Percentiles rank a stretch among this genome's conserved stretches.
Evolutionary conservation across 2,329 filamentous ascomycete species (phyloP).

Genomic region (Dryadomyces sulphureus): DNA sequence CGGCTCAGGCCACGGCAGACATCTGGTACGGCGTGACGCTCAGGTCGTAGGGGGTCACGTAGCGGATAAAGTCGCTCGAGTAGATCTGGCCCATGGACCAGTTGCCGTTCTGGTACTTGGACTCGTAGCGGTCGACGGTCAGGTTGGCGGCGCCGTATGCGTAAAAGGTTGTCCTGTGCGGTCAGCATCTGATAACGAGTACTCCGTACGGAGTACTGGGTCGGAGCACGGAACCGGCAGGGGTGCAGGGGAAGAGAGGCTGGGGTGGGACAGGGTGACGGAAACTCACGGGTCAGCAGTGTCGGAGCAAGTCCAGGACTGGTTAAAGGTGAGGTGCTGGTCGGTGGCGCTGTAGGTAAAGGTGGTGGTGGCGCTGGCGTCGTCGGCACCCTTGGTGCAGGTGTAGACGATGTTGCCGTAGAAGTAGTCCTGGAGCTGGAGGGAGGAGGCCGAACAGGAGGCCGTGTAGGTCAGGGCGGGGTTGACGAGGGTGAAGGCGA

Average conservation of each 20-base stretch:
- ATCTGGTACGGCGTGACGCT: conserved; percentile 19
- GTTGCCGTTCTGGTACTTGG: conserved; percentile 21
- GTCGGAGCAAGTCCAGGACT: conserved; percentile 32
- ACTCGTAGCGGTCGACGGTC: conserved; percentile 20
- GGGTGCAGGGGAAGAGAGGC: conserved; percentile 7
- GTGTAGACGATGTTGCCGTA: conserved; percentile 29
- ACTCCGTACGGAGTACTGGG: background rate
- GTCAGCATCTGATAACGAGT: too few relatives aligned
- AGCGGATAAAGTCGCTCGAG: conserved; percentile 19
- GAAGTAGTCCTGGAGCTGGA: conserved; percentile 32
- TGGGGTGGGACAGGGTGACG: conserved; percentile 24
- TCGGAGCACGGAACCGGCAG: background rate
- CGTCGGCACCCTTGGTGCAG: conserved; percentile 19
- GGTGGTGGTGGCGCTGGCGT: conserved; percentile 15
- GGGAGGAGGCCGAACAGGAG: conserved; percentile 25
- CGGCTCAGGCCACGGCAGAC: conserved; percentile 19
- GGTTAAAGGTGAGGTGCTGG: conserved; percentile 25
- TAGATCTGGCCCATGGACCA: conserved; percentile 26
- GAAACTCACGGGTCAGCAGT: too few relatives aligned
- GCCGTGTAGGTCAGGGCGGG: conserved; percentile 22
- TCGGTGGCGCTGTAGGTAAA: conserved; percentile 28
- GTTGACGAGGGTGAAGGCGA: conserved; percentile 35
- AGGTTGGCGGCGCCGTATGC: conserved; percentile 20
- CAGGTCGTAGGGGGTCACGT: conserved; percentile 19
- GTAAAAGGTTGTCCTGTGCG: conserved; percentile 18